Evolutionary conservation across 1,284 basidiomycete species (phyloP), one percentile per base, ranked within the genome.

Genomic region (Puccinia hordei): DNA sequence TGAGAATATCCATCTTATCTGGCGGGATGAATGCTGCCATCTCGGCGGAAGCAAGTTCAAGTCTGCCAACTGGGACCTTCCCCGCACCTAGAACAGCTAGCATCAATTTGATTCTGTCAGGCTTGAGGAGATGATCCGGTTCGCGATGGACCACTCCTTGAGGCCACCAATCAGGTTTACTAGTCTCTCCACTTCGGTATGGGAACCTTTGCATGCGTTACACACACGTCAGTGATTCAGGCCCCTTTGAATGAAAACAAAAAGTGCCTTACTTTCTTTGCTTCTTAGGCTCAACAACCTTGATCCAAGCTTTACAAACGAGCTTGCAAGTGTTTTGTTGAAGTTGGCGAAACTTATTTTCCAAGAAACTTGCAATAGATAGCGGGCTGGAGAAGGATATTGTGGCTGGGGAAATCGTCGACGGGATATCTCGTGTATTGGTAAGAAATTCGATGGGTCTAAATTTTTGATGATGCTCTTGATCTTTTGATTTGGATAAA

Each of bases 251-350:
- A 74, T 1, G 61, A 46, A 49, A 13, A 61, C 38, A 8, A 61
- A 59, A 59, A 0, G 17, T 6, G 33, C n/a, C 78, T 80, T 3
- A 87, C 61, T 87, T 86, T 76, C 85, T 87, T 84, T 88, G 87
- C 84, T 89, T 89, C 83, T 88, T 87, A 19, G 88, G 88, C 83
- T 89, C 88, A 82, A 89, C 87, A 71, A 88, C 85, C 83, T 88
- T 88, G 84, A 88, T 87, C 87, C 87, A 88, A 30, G 85, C 87
- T 83, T 88, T 88, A 81, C 87, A 87, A 46, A 89, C 86, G 73
- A 87, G 86, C 82, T 88, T 89, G 85, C 87, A 88, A 10, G 87
- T 87, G 53, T 85, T 86, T 83, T 88, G 88, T 82, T 87, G 87
- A 19, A 89, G 84, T 27, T 86, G 85, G 83, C 84, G 66, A 83